Base-by-base conservation (phyloP, 192 early-diverging fungal species). In the Haplosporangium gracile region DNA sequence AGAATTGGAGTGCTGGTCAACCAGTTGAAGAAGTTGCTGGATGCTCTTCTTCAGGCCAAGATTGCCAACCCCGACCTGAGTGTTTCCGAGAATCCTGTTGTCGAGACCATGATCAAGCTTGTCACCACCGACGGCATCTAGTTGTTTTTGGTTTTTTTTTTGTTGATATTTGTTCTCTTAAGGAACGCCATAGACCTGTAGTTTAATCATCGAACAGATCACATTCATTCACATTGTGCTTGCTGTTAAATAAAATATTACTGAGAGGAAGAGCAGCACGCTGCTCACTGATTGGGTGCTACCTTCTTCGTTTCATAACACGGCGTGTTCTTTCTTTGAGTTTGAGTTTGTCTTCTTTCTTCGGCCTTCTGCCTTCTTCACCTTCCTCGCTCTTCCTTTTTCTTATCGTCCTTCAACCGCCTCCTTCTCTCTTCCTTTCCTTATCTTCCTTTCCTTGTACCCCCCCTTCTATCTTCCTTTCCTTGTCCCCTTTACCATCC, bases 1-100 rank as follows among this genome's bases (percentile, higher is more conserved):
- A 89, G 93, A 39, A 91, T 94, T 57, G 93, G 92, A 10, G 95
- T 95, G 7, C 88, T 98, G 40, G 93, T 96, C 38, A 94, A 94
- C 80, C 94, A 93, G n/a, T 77, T 98, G 29, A 91, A 95, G 42
- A 82, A 88, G 39, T 80, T 97, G 39, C 86, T 98, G 47, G 95
- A 97, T 70, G 88, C 91, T 40, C 87, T 93, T 36, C 88, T 98
- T 72, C 91, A 93, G 11, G 83, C 89, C 24, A 97, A 97, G 88
- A 91, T 98, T 74, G 91, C 92, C 22, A 88, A 96, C 38, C 95
- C 96, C 0, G 78, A 82, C 2, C 26, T 92, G 78, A 91, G 93
- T 68, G 75, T 88, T 10, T 88, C 87, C 0, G 81, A 82, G 45
- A 88, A 42, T 34, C 82, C 81, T 36, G 82, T 88, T 22, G 87